Conservation (phyloP, 2,329 filamentous ascomycete species). For the Nemania sp. region DNA sequence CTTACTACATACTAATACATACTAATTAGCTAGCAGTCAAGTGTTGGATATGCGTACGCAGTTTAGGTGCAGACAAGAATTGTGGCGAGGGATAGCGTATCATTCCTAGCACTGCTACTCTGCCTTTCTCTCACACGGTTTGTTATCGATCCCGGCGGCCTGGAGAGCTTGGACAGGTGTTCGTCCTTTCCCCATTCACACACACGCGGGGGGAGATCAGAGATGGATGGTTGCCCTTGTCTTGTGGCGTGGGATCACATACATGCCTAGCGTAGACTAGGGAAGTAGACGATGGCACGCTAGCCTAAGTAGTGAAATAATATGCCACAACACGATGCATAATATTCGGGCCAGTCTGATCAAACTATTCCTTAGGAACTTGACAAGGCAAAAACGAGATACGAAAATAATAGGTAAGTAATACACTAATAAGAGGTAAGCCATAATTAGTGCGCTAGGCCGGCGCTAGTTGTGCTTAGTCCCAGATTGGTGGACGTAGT, state of each 20-base stretch:
- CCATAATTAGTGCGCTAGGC: not conserved
- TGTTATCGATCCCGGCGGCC: slow-evolving; percentile 20
- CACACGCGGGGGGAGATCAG: slow-evolving; percentile 12
- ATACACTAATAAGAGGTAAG: not conserved
- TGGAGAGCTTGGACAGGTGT: slow-evolving; percentile 14
- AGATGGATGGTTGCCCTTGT: not conserved
- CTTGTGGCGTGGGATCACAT: not conserved
- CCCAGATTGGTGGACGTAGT: slow-evolving; percentile 5
- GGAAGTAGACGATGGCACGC: not conserved
- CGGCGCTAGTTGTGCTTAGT: no score
- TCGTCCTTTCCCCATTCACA: slow-evolving; percentile 23
- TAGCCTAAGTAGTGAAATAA: no score
- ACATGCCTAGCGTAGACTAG: not conserved
- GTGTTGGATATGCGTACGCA: no score
- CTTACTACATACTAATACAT: no score
- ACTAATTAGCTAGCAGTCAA: no score
- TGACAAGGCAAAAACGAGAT: not conserved
- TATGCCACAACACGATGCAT: no score
- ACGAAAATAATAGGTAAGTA: not conserved
- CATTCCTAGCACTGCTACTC: not conserved
- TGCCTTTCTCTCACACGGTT: slow-evolving; percentile 11
- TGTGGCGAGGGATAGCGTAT: no score
- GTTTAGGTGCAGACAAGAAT: no score
- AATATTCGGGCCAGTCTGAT: no score
- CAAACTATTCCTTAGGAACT: no score